A percentile compares a stretch with the other conserved stretches of the same genome.
phyloP scores from a whole-genome alignment of 2,329 filamentous ascomycete species.

The Scolecobasidium constrictum region DNA sequence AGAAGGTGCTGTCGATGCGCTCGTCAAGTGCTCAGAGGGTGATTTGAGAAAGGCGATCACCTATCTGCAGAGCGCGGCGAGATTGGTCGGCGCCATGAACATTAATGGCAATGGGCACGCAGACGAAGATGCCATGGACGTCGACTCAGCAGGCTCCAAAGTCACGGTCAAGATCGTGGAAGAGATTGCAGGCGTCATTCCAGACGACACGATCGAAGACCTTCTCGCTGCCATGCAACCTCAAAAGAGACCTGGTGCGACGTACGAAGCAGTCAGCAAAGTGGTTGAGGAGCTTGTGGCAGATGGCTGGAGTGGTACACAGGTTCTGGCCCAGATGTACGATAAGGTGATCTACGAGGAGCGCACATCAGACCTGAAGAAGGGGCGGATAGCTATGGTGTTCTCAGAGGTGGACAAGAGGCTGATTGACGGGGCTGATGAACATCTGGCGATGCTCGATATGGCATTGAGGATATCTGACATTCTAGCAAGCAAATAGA shows the following conservation, averaged over 20 bases:
- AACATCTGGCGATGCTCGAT: constrained; percentile 86
- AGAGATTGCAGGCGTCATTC: constrained; percentile 94
- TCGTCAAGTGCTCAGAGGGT: constrained; percentile 83
- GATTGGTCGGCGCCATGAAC: constrained; percentile 60
- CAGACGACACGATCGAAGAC: constrained; percentile 56
- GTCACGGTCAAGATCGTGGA: constrained; percentile 76
- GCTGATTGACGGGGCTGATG: constrained; percentile 86
- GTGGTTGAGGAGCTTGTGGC: constrained; percentile 86
- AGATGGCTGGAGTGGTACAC: constrained; percentile 91
- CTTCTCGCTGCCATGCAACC: constrained; percentile 71
- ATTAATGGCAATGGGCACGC: constrained; percentile 31
- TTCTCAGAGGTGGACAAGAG: constrained; percentile 96
- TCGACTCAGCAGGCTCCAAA: constrained; percentile 22
- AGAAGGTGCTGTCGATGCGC: constrained; percentile 66
- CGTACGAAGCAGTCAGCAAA: constrained; percentile 64
- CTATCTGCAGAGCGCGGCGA: constrained; percentile 86
- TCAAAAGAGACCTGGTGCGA: constrained; percentile 45
- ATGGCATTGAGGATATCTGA: constrained; percentile 69
- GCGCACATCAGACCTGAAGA: constrained; percentile 69
- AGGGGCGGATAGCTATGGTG: constrained; percentile 77
- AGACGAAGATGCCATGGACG: constrained; percentile 44
- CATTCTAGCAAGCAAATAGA: constrained; percentile 42
- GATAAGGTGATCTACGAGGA: constrained; percentile 77
- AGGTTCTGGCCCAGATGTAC: constrained; percentile 79
- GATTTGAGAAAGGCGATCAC: constrained; percentile 96